Conservation (phyloP, 2,329 filamentous ascomycete species). For the Trichoderma simmonsii region DNA sequence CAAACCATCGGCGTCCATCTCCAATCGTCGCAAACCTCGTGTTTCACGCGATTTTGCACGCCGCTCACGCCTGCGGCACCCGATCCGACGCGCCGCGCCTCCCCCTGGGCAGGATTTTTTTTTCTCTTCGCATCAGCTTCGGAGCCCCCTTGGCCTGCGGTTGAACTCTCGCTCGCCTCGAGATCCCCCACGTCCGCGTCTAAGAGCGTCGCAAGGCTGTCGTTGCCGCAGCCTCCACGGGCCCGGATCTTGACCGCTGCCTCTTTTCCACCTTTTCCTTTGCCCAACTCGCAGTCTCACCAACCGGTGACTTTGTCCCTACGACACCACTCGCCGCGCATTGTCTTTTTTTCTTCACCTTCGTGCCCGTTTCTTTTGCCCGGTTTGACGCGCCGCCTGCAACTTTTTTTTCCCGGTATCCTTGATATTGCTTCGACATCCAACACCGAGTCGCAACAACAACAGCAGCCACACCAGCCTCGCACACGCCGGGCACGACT, state of each 20-base stretch:
- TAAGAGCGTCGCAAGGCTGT: slow-evolving; percentile 19
- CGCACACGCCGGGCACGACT: slow-evolving; percentile 24
- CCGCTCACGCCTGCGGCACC: slow-evolving; percentile 41
- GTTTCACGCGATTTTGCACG: slow-evolving; percentile 54
- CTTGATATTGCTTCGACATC: not conserved
- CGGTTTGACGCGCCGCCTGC: slow-evolving; percentile 27
- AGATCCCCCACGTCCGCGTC: slow-evolving; percentile 24
- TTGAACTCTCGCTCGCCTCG: slow-evolving; percentile 10
- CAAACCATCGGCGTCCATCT: slow-evolving; percentile 59
- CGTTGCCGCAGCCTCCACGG: slow-evolving; percentile 2
- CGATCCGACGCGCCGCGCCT: slow-evolving; percentile 41
- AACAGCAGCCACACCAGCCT: slow-evolving; percentile 21
- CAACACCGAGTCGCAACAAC: slow-evolving; percentile 23
- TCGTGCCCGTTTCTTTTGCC: not conserved
- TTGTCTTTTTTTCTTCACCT: slow-evolving; percentile 13
- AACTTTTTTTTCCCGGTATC: slow-evolving; percentile 3
- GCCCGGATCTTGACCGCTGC: not conserved
- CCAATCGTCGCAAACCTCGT: slow-evolving; percentile 50
- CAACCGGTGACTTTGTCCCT: slow-evolving; percentile 26
- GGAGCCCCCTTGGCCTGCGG: slow-evolving; percentile 17
- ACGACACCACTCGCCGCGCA: slow-evolving; percentile 21
- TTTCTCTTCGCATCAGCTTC: slow-evolving; percentile 22
- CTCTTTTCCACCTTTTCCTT: slow-evolving; percentile 1
- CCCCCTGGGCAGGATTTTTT: slow-evolving; percentile 44
- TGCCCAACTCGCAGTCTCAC: slow-evolving; percentile 29